phyloP scores from a whole-genome alignment of 2,329 filamentous ascomycete genomes.

The Mollisiaceae sp. region DNA sequence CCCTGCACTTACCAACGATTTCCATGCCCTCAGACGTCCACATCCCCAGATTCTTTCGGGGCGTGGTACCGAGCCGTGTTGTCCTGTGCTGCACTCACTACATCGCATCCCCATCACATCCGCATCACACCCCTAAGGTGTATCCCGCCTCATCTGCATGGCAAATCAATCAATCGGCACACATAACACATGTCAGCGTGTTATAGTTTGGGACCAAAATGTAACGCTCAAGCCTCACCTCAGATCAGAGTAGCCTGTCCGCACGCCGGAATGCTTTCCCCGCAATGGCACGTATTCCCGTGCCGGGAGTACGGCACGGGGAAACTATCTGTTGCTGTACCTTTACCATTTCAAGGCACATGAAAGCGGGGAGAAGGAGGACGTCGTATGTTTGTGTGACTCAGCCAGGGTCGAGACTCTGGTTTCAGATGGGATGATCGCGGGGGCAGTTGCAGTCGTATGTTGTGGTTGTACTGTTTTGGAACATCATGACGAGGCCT shows the following conservation, averaged over 20 bases:
- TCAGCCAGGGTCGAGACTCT: not conserved
- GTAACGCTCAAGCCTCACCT: constrained; percentile 1
- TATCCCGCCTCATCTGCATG: not conserved
- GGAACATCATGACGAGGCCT: not conserved
- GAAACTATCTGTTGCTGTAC: not conserved
- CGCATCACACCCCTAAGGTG: too few species aligned
- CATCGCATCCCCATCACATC: not conserved
- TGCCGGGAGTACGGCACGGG: constrained; percentile 5
- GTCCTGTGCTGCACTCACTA: not conserved
- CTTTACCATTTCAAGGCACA: not conserved
- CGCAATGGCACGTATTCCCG: not conserved
- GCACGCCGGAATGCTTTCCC: constrained; percentile 2
- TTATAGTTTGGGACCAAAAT: not conserved
- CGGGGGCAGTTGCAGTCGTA: not conserved
- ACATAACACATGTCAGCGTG: not conserved
- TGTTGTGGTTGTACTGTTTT: not conserved
- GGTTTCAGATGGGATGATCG: not conserved
- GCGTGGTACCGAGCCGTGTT: constrained; percentile 5
- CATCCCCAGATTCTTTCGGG: not conserved
- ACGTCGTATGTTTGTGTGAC: not conserved
- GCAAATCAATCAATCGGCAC: not conserved
- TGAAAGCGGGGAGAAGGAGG: not conserved
- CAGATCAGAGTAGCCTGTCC: too few species aligned
- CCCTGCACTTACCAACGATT: not conserved
- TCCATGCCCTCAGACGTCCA: too few species aligned